Evolutionary conservation across 2,329 filamentous ascomycete genomes (phyloP), one percentile per base, ranked within the genome.

Genomic region (Aureobasidium sp.): DNA sequence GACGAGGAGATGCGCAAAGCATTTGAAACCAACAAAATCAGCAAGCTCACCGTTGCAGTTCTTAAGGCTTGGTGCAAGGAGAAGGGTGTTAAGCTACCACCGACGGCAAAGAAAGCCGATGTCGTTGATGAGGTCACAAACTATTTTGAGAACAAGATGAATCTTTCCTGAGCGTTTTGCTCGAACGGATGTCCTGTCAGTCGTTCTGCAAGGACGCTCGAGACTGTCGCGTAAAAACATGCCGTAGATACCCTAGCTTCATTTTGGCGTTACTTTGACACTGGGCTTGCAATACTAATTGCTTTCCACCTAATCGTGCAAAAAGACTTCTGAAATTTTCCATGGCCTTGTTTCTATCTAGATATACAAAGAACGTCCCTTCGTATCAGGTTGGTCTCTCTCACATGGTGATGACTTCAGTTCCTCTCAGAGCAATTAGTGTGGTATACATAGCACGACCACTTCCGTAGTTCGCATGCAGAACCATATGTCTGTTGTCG

Each of bases 1-100:
- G 74, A 77, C 53, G 64, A 67, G 38, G 67, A 72, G 25, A 75
- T 79, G 71, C 68, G 67, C 24, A 59, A 56, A 4, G 61, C 70
- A 3, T 76, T 70, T 55, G 66, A 73, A 30, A 71, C 70, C 54
- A 69, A 73, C 6, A 67, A 64, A 7, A 61, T 78, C 6, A 66
- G 57, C 38, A 77, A 76, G 54, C 59, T 63, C 48, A 68, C 61
- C 25, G 60, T 67, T 11, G 55, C 63, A 4, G 58, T 64, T n/a
- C 50, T 68, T 58, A 70, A 66, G 55, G 56, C 42, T 6, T 69
- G 64, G 61, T 54, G 65, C 53, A 44, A 58, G 24, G 44, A 50
- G 11, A 68, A 67, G 41, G 62, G 62, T 1, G 34, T 58, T 35
- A 56, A 56, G 22, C 19, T 62, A 11, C 53, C 55, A 10, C 59